Conservation (phyloP, 192 early-diverging fungal species). For the Diversispora eburnea region DNA sequence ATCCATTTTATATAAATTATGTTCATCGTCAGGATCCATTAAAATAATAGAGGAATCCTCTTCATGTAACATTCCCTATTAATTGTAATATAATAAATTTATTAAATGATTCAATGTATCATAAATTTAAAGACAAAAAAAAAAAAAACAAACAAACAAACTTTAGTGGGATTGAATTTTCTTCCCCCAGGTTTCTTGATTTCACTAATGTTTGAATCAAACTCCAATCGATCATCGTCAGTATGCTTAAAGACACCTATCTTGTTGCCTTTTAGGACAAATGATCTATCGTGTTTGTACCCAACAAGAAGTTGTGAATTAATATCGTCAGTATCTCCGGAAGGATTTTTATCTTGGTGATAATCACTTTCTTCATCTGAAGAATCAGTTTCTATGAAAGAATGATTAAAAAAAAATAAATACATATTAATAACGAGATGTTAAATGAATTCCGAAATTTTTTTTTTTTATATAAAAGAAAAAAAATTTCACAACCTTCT, state of each 20-base stretch:
- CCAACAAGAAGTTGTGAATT: slow-evolving; percentile 82
- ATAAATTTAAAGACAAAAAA: not conserved
- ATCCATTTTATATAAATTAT: slow-evolving; percentile 87
- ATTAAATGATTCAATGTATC: not conserved
- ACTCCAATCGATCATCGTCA: slow-evolving; percentile 68
- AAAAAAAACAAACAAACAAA: slow-evolving; percentile 8
- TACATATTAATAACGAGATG: not conserved
- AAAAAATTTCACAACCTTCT: not conserved
- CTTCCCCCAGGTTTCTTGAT: slow-evolving; percentile 57
- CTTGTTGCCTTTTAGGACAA: slow-evolving; percentile 82
- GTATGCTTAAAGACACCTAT: slow-evolving; percentile 88
- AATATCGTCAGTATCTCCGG: slow-evolving; percentile 26
- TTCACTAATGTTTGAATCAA: slow-evolving; percentile 76
- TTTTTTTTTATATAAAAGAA: no score
- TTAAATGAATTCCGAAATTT: not conserved
- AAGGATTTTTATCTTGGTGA: slow-evolving; percentile 19
- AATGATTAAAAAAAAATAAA: not conserved
- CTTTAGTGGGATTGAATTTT: slow-evolving; percentile 61
- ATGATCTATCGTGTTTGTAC: slow-evolving; percentile 81
- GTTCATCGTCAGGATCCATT: slow-evolving; percentile 63
- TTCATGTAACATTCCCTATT: slow-evolving; percentile 81
- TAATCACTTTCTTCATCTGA: slow-evolving; percentile 36
- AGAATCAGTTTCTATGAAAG: slow-evolving; percentile 25
- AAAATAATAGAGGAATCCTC: slow-evolving; percentile 78
- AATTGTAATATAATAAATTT: not conserved